Percentiles rank a stretch among this genome's conserved stretches.
Conservation (phyloP, 257 asterid genomes). For the Verbena officinalis region DNA sequence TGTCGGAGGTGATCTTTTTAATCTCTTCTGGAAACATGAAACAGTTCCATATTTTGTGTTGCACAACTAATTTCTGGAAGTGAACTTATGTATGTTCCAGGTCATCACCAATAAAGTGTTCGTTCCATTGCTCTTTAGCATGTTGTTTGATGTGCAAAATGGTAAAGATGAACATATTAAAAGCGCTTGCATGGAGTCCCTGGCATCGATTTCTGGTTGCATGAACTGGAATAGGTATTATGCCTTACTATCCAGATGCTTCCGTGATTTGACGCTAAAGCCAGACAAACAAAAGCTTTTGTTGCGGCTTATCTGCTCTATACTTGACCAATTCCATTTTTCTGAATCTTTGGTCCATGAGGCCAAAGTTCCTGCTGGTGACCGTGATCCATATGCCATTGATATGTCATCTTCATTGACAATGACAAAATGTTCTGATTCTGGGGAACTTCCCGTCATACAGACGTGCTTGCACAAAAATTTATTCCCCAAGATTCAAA, state of each 20-base stretch:
- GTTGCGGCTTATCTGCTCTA: constrained; percentile 70
- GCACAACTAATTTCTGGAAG: constrained; percentile 23
- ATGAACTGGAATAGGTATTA: constrained; percentile 79
- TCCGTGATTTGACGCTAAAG: constrained; percentile 66
- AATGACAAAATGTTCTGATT: constrained; percentile 28
- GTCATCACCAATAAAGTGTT: constrained; percentile 68
- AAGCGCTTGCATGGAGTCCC: constrained; percentile 77
- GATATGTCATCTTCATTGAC: constrained; percentile 33
- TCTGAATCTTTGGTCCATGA: constrained; percentile 43
- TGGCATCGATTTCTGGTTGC: constrained; percentile 75
- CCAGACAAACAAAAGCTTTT: constrained; percentile 74
- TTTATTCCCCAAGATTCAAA: constrained; percentile 79
- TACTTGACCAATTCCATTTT: constrained; percentile 79
- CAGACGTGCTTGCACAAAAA: constrained; percentile 58
- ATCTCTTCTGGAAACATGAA: constrained; percentile 4
- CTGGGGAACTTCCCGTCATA: constrained; percentile 39
- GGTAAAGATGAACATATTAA: constrained; percentile 92
- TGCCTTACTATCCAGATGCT: constrained; percentile 66
- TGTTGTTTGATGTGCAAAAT: constrained; percentile 65
- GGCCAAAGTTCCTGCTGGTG: constrained; percentile 41
- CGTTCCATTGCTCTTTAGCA: constrained; percentile 77
- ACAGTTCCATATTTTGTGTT: constrained; percentile 8
- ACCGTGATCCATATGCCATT: constrained; percentile 42
- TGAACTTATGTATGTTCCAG: constrained; percentile 41
- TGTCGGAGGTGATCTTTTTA: constrained; percentile 60